Evolutionary conservation across 192 early-diverging fungal species (phyloP).

Genomic region (Diversispora epigaea): DNA sequence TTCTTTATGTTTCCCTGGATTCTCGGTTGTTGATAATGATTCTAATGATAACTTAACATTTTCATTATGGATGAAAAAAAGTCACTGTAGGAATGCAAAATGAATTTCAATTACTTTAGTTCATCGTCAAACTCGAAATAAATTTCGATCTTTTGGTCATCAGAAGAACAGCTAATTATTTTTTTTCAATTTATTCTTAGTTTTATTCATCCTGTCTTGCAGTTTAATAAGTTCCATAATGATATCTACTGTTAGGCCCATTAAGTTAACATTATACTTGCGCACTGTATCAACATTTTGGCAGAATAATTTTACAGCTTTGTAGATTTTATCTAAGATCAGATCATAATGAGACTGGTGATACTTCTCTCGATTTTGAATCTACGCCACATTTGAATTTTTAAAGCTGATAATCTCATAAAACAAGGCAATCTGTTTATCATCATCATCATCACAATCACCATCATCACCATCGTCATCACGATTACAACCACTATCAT

Average conservation of each 20-base stretch:
- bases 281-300: not conserved
- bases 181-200: constrained; percentile 4
- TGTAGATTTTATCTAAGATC: constrained; percentile 1
- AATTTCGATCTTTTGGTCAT: not conserved
- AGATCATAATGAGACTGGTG: not conserved
- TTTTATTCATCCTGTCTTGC: not conserved
- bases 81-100: not conserved
- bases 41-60: not conserved
- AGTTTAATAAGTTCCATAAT: constrained; percentile 10
- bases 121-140: not conserved
- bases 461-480: not conserved
- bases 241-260: constrained; percentile 5
- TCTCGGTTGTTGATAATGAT: constrained; percentile 20
- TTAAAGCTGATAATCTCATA: too few species aligned
- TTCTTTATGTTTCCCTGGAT: not conserved
- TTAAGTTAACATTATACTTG: constrained; percentile 20
- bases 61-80: constrained; percentile 6
- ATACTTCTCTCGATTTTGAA: not conserved
- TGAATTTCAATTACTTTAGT: not conserved
- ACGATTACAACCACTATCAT: too few species aligned
- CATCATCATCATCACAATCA: not conserved
- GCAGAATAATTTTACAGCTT: constrained; percentile 4
- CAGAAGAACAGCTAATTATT: not conserved
- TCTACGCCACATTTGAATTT: constrained; percentile 18
- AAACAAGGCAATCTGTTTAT: not conserved